Base-by-base conservation (phyloP, 1,139 yeast species). In the Suhomyces choctaworum region DNA sequence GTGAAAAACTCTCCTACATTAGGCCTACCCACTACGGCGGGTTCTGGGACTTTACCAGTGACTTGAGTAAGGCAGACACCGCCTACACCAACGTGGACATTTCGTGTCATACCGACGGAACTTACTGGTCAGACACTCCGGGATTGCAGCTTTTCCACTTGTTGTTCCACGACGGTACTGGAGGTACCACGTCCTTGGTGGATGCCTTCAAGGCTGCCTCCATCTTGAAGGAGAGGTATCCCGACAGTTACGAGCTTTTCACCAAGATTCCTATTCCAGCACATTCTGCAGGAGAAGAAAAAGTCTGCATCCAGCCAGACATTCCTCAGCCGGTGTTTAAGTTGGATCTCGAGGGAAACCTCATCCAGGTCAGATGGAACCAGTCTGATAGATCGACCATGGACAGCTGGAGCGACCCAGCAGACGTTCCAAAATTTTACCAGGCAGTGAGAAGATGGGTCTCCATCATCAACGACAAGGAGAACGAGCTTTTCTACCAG, bases 21-120 rank as follows among this genome's bases (percentile, higher is more conserved):
- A 65, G 86, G 25, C 83, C 82, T 15, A 83, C 92, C 2, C 90
- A 83, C 56, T 83, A 83, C 45, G 90, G 89, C 11, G 89, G 87
- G 4, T 82, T 83, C 58, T 83, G 90, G 89, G 89, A 82, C 50
- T 82, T 83, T 54, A 82, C 90, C 15, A 74, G 87, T 10, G 87
- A 83, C 52, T 63, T 83, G 50, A 71, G 82, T 29, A 81, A 78
- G 60, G 77, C 78, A 38, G 92, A 83, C 53, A 80, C 88, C 3
- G 92, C 90, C 2, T 83, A 83, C 54, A 82, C 89, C 16, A 80
- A 80, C 51, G 66, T 82, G 41, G 84, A 79, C 45, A 76, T 83
- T 40, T 77, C 78, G 12, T 64, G 78, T 14, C 92, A 83, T 51
- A 82, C 89, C 3, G 90, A 83, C 54, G 90, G 90, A 2, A 82